Percentiles rank a stretch among this genome's conserved stretches.
Evolutionary conservation across 352 stramenopile species (phyloP).

Genomic region (Aphanomyces astaci): DNA sequence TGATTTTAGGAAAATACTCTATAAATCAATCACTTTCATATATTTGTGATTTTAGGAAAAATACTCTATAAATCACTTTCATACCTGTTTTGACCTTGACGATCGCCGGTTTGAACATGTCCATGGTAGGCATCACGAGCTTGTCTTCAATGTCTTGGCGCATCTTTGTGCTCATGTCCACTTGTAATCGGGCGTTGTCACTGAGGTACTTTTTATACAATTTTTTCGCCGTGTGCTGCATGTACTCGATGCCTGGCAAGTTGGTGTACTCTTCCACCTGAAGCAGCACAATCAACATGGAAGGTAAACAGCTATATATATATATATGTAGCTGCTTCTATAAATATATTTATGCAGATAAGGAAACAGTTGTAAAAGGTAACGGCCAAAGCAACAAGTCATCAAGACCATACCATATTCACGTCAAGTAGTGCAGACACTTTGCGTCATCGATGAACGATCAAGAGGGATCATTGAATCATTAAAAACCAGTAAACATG

Average conservation of each 20-base stretch:
- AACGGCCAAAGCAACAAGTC: too few relatives aligned
- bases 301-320: background rate
- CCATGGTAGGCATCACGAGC: constrained; percentile 58
- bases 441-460: background rate
- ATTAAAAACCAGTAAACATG: too few relatives aligned
- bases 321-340: background rate
- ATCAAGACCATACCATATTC: too few relatives aligned
- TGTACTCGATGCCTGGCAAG: constrained; percentile 66
- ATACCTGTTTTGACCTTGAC: constrained; percentile 25
- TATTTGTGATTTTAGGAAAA: too few relatives aligned
- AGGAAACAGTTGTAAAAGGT: too few relatives aligned
- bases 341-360: too few relatives aligned
- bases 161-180: constrained; percentile 78
- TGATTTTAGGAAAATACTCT: too few relatives aligned
- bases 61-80: too few relatives aligned
- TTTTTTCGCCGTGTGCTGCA: constrained; percentile 79
- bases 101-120: constrained; percentile 78
- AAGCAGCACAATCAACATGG: background rate
- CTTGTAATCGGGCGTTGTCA: constrained; percentile 58
- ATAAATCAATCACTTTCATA: too few relatives aligned
- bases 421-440: too few relatives aligned
- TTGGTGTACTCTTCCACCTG: background rate
- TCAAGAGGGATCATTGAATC: background rate
- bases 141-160: constrained; percentile 61
- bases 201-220: constrained; percentile 82